Conservation (phyloP, 768 basidiomycete species). For the Melanogaster broomeanus region DNA sequence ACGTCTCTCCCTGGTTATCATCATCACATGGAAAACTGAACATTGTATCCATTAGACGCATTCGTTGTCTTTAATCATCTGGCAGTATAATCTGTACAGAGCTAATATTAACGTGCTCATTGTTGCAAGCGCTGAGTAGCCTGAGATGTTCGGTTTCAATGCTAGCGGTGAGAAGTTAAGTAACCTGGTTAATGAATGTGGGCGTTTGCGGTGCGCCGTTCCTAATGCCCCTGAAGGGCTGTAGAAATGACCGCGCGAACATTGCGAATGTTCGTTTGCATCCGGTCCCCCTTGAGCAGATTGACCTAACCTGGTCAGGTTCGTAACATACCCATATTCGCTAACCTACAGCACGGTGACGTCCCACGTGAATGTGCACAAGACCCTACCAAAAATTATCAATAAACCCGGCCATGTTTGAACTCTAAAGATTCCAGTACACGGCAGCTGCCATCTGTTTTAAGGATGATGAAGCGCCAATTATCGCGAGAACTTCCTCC, state of each 20-base stretch:
- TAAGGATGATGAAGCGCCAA: conserved; percentile 16
- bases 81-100: conserved; percentile 12
- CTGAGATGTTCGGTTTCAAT: no score
- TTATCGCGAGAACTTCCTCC: conserved; percentile 6
- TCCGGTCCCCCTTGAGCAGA: not conserved
- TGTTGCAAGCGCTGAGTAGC: no score
- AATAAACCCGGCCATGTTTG: conserved; percentile 22
- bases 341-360: conserved; percentile 8
- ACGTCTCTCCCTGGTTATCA: conserved; percentile 9
- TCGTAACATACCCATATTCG: conserved; percentile 5
- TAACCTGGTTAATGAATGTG: no score
- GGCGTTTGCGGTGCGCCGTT: conserved; percentile 2
- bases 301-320: conserved; percentile 1
- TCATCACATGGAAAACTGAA: conserved; percentile 11
- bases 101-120: no score
- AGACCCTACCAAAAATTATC: conserved; percentile 17
- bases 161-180: no score
- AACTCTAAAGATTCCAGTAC: conserved; percentile 24
- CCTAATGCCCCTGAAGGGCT: conserved; percentile 6
- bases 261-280: conserved; percentile 4
- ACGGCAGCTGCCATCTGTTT: conserved; percentile 33
- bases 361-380: conserved; percentile 30
- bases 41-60: conserved; percentile 12
- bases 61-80: conserved; percentile 14
- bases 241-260: conserved; percentile 31